Conservation (phyloP, 352 stramenopile species). For the Phytopythium delawarense region DNA sequence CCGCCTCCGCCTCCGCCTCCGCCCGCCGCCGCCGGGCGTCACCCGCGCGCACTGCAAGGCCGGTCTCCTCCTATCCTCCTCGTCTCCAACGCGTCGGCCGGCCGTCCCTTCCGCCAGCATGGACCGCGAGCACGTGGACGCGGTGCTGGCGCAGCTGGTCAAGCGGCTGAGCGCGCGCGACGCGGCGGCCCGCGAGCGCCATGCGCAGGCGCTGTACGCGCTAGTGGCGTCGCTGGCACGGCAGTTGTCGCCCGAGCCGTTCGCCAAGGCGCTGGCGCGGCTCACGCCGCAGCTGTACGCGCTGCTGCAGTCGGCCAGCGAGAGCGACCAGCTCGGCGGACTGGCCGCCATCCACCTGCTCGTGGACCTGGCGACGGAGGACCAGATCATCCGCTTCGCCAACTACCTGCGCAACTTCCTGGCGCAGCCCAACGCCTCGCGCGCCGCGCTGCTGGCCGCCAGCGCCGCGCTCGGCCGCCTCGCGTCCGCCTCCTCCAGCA, state of each 20-base stretch:
- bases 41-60: neutral
- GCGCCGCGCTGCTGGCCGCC: conserved; percentile 56
- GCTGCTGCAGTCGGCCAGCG: conserved; percentile 54
- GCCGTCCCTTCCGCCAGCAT: neutral
- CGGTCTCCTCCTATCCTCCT: neutral
- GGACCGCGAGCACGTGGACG: conserved; percentile 69
- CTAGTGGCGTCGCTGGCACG: conserved; percentile 63
- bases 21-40: too few relatives aligned
- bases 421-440: conserved; percentile 61
- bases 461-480: conserved; percentile 80
- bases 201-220: conserved; percentile 51
- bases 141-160: conserved; percentile 52
- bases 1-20: too few relatives aligned
- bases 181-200: conserved; percentile 24
- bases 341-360: conserved; percentile 74
- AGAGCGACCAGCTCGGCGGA: conserved; percentile 69
- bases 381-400: conserved; percentile 88
- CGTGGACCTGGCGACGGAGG: conserved; percentile 79
- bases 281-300: conserved; percentile 76
- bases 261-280: conserved; percentile 66
- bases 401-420: conserved; percentile 89
- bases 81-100: too few relatives aligned
- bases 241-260: conserved; percentile 76
- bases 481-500: conserved; percentile 51
- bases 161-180: conserved; percentile 52